A percentile compares a stretch with the other conserved stretches of the same genome.
Evolutionary conservation across 495 filamentous ascomycete genomes (phyloP).

Genomic region (Penicillium soppii): DNA sequence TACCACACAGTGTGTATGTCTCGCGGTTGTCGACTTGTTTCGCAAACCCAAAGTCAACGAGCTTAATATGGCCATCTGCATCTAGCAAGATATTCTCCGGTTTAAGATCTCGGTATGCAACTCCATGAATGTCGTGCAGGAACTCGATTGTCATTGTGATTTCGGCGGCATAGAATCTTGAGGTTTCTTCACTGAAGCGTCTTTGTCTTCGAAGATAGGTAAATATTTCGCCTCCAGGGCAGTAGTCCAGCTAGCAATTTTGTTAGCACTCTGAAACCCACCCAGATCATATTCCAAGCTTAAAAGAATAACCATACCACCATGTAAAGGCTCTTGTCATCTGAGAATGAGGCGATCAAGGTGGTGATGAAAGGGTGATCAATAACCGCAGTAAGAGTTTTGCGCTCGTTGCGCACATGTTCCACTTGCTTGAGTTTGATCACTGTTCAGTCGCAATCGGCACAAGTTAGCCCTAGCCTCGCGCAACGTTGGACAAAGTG

Average conservation of each 20-base stretch:
- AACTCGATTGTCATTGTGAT: conserved; percentile 91
- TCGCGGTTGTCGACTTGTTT: conserved; percentile 64
- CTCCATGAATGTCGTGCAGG: conserved; percentile 77
- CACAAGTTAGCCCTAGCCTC: conserved; percentile 8
- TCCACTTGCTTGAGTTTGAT: conserved; percentile 97
- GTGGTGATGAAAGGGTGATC: conserved; percentile 95
- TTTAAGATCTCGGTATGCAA: conserved; percentile 95
- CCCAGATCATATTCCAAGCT: neutral
- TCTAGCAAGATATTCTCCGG: conserved; percentile 95
- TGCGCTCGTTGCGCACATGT: conserved; percentile 92
- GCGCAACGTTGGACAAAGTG: neutral
- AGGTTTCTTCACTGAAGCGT: conserved; percentile 81
- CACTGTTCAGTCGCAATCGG: conserved; percentile 49
- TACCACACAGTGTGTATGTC: conserved; percentile 96
- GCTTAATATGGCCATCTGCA: conserved; percentile 87
- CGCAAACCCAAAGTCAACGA: conserved; percentile 98
- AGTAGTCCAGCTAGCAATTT: conserved; percentile 70
- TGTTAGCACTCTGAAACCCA: conserved; percentile 18
- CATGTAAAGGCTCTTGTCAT: conserved; percentile 87
- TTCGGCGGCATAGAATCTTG: conserved; percentile 93
- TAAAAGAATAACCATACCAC: conserved; percentile 55
- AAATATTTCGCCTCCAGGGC: conserved; percentile 94
- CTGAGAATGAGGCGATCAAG: conserved; percentile 86
- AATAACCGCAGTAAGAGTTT: conserved; percentile 79
- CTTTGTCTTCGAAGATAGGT: conserved; percentile 83